Percentiles rank a stretch among this genome's conserved stretches.
Conservation (phyloP, 73 alveolate species). For the Durusdinium trenchii region DNA sequence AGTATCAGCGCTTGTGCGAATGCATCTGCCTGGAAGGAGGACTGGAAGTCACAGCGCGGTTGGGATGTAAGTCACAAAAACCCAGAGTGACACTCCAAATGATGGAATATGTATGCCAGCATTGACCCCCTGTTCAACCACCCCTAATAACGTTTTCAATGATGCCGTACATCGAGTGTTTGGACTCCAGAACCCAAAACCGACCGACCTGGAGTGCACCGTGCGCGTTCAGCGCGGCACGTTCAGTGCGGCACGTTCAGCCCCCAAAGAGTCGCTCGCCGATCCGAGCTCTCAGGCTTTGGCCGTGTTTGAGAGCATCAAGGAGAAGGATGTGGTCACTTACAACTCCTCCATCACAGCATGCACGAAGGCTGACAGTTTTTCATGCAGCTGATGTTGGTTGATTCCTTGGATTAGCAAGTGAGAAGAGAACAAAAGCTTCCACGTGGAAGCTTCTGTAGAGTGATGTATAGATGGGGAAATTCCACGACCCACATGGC, state of each 20-base stretch:
- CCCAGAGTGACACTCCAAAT: background rate
- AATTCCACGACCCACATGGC: background rate
- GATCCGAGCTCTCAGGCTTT: background rate
- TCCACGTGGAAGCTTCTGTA: background rate
- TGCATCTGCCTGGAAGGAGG: conserved; percentile 54
- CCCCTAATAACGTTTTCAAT: background rate
- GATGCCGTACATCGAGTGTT: background rate
- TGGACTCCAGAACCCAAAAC: background rate
- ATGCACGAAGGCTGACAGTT: background rate
- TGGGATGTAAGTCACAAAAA: background rate
- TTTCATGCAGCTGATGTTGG: background rate
- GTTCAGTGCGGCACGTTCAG: background rate
- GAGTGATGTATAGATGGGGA: background rate
- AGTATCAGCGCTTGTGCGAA: conserved; percentile 58
- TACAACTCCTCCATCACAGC: conserved; percentile 20
- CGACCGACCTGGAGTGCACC: background rate
- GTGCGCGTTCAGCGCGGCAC: background rate
- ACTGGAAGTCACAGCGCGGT: background rate
- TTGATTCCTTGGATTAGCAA: background rate
- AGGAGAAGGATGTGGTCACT: conserved; percentile 30
- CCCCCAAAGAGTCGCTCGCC: background rate
- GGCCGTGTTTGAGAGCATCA: background rate
- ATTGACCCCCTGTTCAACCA: background rate
- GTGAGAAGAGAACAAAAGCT: background rate
- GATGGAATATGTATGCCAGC: background rate